Conservation (phyloP, 2,329 filamentous ascomycete genomes). For the Penicillium sp. region DNA sequence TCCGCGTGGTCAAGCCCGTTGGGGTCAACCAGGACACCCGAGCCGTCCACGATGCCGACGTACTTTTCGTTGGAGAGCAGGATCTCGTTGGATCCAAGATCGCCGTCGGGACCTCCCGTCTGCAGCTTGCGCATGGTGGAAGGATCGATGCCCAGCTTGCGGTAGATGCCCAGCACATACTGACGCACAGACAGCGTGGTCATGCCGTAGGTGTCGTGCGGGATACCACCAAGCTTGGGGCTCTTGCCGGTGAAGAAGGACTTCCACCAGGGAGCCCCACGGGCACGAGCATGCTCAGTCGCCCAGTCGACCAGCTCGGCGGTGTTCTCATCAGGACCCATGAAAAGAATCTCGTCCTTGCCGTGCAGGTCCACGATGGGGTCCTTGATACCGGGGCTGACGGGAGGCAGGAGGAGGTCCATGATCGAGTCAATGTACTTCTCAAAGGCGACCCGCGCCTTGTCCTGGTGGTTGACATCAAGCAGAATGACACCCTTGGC, state of each 20-base stretch:
- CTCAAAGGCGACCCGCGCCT: constrained; percentile 86
- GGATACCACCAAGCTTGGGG: constrained; percentile 90
- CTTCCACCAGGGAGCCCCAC: constrained; percentile 98
- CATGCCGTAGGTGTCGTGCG: constrained; percentile 95
- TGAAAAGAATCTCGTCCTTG: constrained; percentile 94
- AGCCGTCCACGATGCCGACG: constrained; percentile 89
- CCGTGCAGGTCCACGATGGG: constrained; percentile 93
- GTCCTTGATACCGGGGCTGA: constrained; percentile 96
- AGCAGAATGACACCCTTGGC: constrained; percentile 97
- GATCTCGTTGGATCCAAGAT: constrained; percentile 96
- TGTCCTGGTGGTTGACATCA: constrained; percentile 90
- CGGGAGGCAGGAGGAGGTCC: constrained; percentile 82
- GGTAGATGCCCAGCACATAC: constrained; percentile 93
- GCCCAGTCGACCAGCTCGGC: constrained; percentile 97
- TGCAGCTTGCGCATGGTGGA: constrained; percentile 86
- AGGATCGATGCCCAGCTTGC: constrained; percentile 86
- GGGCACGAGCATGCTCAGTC: constrained; percentile 82
- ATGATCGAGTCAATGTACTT: constrained; percentile 99
- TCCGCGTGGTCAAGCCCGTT: constrained; percentile 81
- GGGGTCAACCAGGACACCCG: constrained; percentile 89
- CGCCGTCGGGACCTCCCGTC: constrained; percentile 93
- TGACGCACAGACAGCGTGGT: constrained; percentile 94
- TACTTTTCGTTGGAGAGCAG: constrained; percentile 94
- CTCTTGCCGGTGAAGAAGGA: constrained; percentile 99
- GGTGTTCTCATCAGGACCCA: constrained; percentile 98